Percentiles rank a stretch among this genome's conserved stretches.
phyloP scores from a whole-genome alignment of 768 basidiomycete genomes.

The Crassisporium funariophilum region DNA sequence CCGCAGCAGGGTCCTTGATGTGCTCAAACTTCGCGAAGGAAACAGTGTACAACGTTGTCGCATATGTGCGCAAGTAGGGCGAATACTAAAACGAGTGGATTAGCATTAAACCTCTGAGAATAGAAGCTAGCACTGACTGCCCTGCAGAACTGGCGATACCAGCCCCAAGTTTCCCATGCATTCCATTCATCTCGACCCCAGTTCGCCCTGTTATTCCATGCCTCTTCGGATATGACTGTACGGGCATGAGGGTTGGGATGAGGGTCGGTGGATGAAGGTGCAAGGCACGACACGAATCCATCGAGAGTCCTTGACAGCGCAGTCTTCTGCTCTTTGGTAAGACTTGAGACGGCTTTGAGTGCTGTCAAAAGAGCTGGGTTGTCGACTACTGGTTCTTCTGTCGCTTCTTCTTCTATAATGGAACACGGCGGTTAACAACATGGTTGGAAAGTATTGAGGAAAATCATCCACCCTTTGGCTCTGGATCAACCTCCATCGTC shows the following conservation, averaged over 20 bases:
- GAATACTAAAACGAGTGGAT: slow-evolving; percentile 57
- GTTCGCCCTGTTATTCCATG: slow-evolving; percentile 69
- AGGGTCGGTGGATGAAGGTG: slow-evolving; percentile 39
- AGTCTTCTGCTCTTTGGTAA: slow-evolving; percentile 75
- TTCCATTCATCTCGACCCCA: slow-evolving; percentile 82
- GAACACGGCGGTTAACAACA: slow-evolving; percentile 1
- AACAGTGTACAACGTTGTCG: slow-evolving; percentile 67
- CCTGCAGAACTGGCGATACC: slow-evolving; percentile 89
- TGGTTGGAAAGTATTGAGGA: not conserved
- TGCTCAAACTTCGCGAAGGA: slow-evolving; percentile 68
- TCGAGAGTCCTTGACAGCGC: slow-evolving; percentile 74
- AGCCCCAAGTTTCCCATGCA: slow-evolving; percentile 87
- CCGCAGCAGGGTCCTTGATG: slow-evolving; percentile 55
- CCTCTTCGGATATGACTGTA: slow-evolving; percentile 60
- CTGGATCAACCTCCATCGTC: slow-evolving; percentile 77
- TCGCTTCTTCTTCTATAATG: slow-evolving; percentile 7
- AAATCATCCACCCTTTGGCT: slow-evolving; percentile 44
- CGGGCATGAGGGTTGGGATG: slow-evolving; percentile 54
- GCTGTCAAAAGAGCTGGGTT: slow-evolving; percentile 71
- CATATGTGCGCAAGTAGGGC: slow-evolving; percentile 75
- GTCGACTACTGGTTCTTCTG: slow-evolving; percentile 51
- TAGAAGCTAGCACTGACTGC: slow-evolving; percentile 48
- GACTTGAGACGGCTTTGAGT: slow-evolving; percentile 71
- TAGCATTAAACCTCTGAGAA: not conserved
- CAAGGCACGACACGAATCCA: slow-evolving; percentile 71